Percentiles rank a stretch among this genome's conserved stretches.
Evolutionary conservation across 805 yeast genomes (phyloP).

Genomic region (Teunomyces pallodes): DNA sequence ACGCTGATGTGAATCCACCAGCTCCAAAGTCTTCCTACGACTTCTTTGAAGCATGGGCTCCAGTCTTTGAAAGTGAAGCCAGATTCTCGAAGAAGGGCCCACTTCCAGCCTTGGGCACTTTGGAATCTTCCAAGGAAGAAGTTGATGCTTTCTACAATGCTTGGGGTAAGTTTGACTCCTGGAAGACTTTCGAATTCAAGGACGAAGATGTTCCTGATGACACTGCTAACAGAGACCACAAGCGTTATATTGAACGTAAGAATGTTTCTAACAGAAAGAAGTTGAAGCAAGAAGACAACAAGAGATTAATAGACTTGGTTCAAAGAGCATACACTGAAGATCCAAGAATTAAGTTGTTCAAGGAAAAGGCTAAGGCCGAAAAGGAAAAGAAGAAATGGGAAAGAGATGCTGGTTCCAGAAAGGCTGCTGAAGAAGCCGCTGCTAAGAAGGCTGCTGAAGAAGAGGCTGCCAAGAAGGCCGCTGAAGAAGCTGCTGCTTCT

Average conservation of each 20-base stretch:
- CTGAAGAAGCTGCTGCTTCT: constrained; percentile 60
- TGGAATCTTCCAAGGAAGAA: constrained; percentile 66
- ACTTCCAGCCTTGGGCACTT: constrained; percentile 76
- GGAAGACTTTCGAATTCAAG: constrained; percentile 97
- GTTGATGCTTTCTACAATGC: constrained; percentile 87
- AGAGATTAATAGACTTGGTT: constrained; percentile 79
- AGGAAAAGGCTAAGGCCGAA: constrained; percentile 91
- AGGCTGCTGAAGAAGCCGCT: constrained; percentile 91
- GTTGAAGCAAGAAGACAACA: constrained; percentile 96
- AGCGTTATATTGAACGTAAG: constrained; percentile 97
- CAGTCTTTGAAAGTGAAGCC: constrained; percentile 85
- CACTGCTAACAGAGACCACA: constrained; percentile 98
- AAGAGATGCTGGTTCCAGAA: constrained; percentile 94
- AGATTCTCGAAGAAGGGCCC: constrained; percentile 92
- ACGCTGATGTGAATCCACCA: constrained; percentile 84
- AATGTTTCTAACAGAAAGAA: constrained; percentile 95
- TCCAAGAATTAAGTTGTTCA: constrained; percentile 91
- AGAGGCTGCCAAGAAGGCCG: constrained; percentile 72
- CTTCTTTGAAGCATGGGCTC: constrained; percentile 89
- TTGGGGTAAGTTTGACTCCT: constrained; percentile 93
- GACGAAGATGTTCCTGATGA: constrained; percentile 99
- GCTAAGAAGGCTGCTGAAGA: constrained; percentile 87
- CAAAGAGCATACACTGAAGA: constrained; percentile 88
- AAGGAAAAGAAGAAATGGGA: constrained; percentile 97
- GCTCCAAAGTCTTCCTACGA: constrained; percentile 63